These are phyloP conservation scores for Apiotrichum laibachii DNA, from an alignment of 1,284 basidiomycete genomes.

Conservation along the genomic window DNA sequence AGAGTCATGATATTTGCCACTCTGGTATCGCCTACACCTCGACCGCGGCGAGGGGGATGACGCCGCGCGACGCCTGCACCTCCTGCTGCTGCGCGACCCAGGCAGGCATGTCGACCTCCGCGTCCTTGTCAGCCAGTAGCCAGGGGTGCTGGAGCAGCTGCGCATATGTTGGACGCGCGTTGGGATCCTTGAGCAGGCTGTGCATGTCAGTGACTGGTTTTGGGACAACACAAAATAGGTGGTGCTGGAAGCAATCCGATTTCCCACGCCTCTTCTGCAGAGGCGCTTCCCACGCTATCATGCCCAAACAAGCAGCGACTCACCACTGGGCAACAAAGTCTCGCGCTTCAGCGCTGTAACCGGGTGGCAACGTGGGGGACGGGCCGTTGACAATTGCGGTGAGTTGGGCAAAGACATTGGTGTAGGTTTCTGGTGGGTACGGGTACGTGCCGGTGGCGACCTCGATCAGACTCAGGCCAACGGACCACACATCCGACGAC, in stretches of 20 bases:
- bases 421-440: conserved; percentile 97
- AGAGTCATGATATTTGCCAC: neutral
- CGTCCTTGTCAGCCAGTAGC: conserved; percentile 58
- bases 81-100: conserved; percentile 72
- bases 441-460: conserved; percentile 89
- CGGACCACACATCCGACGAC: conserved; percentile 95
- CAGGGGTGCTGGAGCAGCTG: conserved; percentile 78
- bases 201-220: conserved; percentile 9
- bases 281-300: neutral
- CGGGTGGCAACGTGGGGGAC: conserved; percentile 74
- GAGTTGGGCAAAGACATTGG: conserved; percentile 93
- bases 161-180: conserved; percentile 75
- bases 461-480: conserved; percentile 94
- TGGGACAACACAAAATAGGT: neutral
- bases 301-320: conserved; percentile 22
- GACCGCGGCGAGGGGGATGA: conserved; percentile 32
- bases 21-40: conserved; percentile 13
- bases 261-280: conserved; percentile 31
- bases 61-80: conserved; percentile 47
- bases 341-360: conserved; percentile 51
- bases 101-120: conserved; percentile 72
- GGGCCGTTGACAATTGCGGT: conserved; percentile 95
- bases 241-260: conserved; percentile 46
- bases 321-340: conserved; percentile 57
- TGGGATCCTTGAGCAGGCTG: conserved; percentile 75